phyloP scores from a whole-genome alignment of 306 rosid species.

The Dicorynia guianensis region DNA sequence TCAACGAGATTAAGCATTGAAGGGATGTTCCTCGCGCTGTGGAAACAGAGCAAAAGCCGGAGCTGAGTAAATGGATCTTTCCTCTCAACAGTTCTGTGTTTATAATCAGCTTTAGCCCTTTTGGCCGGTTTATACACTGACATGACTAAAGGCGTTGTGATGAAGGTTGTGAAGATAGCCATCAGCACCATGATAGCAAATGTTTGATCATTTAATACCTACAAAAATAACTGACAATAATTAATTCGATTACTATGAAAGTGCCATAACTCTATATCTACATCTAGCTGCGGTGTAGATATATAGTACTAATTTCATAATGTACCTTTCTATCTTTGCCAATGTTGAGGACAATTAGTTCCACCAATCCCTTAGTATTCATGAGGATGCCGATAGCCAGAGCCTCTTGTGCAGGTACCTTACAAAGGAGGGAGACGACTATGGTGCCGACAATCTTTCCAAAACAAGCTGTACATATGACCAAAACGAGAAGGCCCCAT shows the following conservation, averaged over 20 bases:
- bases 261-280: not conserved
- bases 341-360: conserved; percentile 79
- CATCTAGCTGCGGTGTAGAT: not conserved
- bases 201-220: conserved; percentile 81
- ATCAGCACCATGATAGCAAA: conserved; percentile 79
- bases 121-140: conserved; percentile 63
- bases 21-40: conserved; percentile 61
- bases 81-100: conserved; percentile 55
- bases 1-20: conserved; percentile 65
- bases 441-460: conserved; percentile 76
- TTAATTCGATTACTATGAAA: not conserved
- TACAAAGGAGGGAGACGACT: conserved; percentile 55
- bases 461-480: conserved; percentile 66
- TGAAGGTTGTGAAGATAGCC: conserved; percentile 82
- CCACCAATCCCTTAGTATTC: conserved; percentile 81
- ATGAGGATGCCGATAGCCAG: conserved; percentile 74
- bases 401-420: conserved; percentile 59
- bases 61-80: conserved; percentile 48
- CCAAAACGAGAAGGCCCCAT: conserved; percentile 71
- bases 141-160: conserved; percentile 69
- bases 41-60: conserved; percentile 65
- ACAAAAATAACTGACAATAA: conserved; percentile 7
- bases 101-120: conserved; percentile 45
- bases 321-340: conserved; percentile 78
- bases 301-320: not conserved